Evolutionary conservation across 2,329 filamentous ascomycete species (phyloP), one percentile per base, ranked within the genome.

Genomic region (Myriosclerotinia duriaeana): DNA sequence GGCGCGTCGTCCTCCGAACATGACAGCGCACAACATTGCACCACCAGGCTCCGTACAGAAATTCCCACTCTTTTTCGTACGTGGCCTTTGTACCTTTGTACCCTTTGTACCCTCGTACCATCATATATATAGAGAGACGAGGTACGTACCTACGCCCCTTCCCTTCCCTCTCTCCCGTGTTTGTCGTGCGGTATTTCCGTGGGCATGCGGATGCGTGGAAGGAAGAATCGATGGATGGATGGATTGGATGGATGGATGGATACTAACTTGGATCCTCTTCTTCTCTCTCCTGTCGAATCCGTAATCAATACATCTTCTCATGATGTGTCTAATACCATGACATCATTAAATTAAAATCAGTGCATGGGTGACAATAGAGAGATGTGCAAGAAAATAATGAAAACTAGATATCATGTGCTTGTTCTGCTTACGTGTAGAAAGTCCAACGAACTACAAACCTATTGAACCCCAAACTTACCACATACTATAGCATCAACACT

Each of bases 41-140:
- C 20, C 8, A 11, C 46, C 46, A 50, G 46, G 46, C 26, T 26
- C 2, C 26, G 26, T 26, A 26, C 26, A 2, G 26, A 26, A 26
- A 26, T 26, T 26, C 26, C 26, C 26, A 26, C 26, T 26, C 26
- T 26, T 26, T 26, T 26, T 26, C 26, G 26, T 26, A 26, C 26
- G 26, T 26, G 26, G 26, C 26, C 26, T 26, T 20, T 50, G 17
- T 38, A 17, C 4, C 58, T 15, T n/a, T 6, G 44, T 38, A 60
- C 30, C 30, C 34, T 52, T 52, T 3, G 34, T 54, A 53, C 17
- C 20, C 22, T 60, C 44, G 58, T 50, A 60, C 44, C 30, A 60
- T 50, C 44, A 60, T 60, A 60, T 60, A 60, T 60, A 60, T 50
- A 60, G 44, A 60, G 58, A 12, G 58, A 38, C 34, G 58, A 60